A percentile compares a stretch with the other conserved stretches of the same genome.
phyloP scores from a whole-genome alignment of 1,139 yeast genomes.

The Taphrina flavorubra region DNA sequence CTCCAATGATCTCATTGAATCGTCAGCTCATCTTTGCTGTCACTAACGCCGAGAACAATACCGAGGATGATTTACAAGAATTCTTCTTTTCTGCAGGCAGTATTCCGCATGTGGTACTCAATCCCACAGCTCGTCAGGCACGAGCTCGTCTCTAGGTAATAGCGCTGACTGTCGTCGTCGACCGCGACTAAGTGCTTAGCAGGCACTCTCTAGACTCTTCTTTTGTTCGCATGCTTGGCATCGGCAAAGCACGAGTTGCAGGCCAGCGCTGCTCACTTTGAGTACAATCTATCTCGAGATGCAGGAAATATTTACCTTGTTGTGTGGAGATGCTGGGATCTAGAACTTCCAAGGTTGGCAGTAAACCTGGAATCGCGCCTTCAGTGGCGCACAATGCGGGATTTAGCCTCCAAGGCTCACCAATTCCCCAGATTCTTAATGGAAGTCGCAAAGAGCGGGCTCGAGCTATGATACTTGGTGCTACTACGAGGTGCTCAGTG shows the following conservation, averaged over 20 bases:
- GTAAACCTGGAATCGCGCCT: not conserved
- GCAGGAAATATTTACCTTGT: too few species aligned
- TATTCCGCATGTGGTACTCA: slow-evolving; percentile 2
- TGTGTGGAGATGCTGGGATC: not conserved
- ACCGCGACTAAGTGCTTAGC: too few species aligned
- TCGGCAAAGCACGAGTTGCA: not conserved
- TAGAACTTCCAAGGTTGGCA: not conserved
- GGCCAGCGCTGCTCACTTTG: too few species aligned
- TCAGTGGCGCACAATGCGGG: not conserved
- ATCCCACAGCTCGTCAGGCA: not conserved
- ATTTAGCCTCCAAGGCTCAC: not conserved
- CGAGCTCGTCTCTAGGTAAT: too few species aligned
- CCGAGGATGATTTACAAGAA: slow-evolving; percentile 59
- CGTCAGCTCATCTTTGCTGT: slow-evolving; percentile 67
- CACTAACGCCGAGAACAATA: slow-evolving; percentile 79
- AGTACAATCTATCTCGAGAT: too few species aligned
- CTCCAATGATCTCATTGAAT: slow-evolving; percentile 82
- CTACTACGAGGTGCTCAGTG: too few species aligned
- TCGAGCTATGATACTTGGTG: too few species aligned
- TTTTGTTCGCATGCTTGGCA: not conserved
- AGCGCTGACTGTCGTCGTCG: too few species aligned
- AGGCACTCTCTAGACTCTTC: too few species aligned
- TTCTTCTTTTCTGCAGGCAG: slow-evolving; percentile 3
- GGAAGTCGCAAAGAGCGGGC: too few species aligned
- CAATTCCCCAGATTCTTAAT: not conserved